Base-by-base conservation (phyloP, 805 yeast species). In the Metschnikowia baotianmanensis region DNA sequence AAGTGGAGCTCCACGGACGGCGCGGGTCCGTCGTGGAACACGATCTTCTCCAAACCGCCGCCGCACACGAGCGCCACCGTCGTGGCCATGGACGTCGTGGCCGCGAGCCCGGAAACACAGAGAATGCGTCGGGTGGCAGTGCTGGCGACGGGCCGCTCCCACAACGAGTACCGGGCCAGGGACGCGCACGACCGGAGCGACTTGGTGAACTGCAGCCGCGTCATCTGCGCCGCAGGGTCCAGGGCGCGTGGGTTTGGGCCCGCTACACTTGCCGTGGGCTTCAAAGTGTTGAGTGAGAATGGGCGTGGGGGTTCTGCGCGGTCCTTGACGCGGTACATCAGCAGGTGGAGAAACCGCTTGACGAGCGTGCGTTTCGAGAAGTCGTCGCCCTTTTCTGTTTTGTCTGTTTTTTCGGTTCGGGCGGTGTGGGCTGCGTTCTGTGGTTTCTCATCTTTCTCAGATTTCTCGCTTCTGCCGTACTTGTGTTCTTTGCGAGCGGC, bases 41-140 rank as follows among this genome's bases (percentile, higher is more conserved):
- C 63, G 4, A 82, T 51, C 36, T 69, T 71, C 46, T 82, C 86
- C 36, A 85, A 59, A 0, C 87, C 85, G 0, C 95, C 95, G 2
- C 93, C 90, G 48, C 71, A 65, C 0, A 83, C 63, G 38, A 78
- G 83, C 1, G 77, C 55, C 15, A 85, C 48, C 8, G 83, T 61
- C 27, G 77, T 65, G 17, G 66, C 66, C 7, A 80, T 47, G 7
- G 83, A 79, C 7, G 76, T 68, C 21, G 57, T 52, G 0, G 52
- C 39, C 0, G 78, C 73, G 19, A 78, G 56, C 15, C 68, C 63
- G n/a, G 52, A 55, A 4, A 76, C 42, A 13, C 65, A 56, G 11
- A 77, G 44, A 2, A 66, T 58, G 10, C 48, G 40, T n/a, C 27
- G 30, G 25, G 29, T 30, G 34, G 40, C 5, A 10, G 27, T 18